Percentiles rank a stretch among this genome's conserved stretches.
Evolutionary conservation across 495 filamentous ascomycete genomes (phyloP).

Genomic region (Rostrohypoxylon terebratum): DNA sequence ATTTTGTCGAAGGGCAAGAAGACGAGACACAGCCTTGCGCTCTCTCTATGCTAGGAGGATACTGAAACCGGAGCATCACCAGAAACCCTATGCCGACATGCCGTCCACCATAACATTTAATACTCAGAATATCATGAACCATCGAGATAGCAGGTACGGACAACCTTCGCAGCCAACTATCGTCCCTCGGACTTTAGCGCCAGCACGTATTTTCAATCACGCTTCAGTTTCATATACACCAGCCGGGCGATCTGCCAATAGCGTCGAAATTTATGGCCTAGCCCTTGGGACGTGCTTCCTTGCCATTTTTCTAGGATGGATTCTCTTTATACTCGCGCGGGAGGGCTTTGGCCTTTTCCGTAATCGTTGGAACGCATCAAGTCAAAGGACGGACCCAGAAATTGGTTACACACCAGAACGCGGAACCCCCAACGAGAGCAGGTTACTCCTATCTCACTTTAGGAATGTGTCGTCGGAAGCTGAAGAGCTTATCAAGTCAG

Average conservation of each 20-base stretch:
- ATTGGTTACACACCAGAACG: neutral
- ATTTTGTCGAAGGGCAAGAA: conserved; percentile 27
- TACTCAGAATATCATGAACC: conserved; percentile 6
- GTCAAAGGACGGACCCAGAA: conserved; percentile 3
- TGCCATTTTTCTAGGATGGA: conserved; percentile 24
- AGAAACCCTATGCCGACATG: conserved; percentile 22
- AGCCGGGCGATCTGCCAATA: conserved; percentile 7
- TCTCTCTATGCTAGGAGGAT: neutral
- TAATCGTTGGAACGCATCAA: neutral
- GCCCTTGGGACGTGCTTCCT: conserved; percentile 35
- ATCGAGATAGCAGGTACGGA: neutral
- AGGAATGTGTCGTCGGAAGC: conserved; percentile 21
- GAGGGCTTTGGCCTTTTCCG: neutral
- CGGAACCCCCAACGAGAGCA: neutral
- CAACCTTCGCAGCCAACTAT: conserved; percentile 3
- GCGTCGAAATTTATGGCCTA: conserved; percentile 26
- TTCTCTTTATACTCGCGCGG: conserved; percentile 23
- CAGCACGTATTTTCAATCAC: conserved; percentile 7
- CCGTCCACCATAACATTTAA: neutral
- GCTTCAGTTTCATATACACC: neutral
- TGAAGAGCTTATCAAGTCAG: conserved; percentile 20
- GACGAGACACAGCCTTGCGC: neutral
- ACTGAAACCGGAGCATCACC: neutral
- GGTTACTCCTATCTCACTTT: conserved; percentile 22
- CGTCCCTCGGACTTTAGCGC: neutral